These are phyloP conservation scores for Fragaria iinumae DNA, from an alignment of 306 rosid species.

Conservation along the genomic window DNA sequence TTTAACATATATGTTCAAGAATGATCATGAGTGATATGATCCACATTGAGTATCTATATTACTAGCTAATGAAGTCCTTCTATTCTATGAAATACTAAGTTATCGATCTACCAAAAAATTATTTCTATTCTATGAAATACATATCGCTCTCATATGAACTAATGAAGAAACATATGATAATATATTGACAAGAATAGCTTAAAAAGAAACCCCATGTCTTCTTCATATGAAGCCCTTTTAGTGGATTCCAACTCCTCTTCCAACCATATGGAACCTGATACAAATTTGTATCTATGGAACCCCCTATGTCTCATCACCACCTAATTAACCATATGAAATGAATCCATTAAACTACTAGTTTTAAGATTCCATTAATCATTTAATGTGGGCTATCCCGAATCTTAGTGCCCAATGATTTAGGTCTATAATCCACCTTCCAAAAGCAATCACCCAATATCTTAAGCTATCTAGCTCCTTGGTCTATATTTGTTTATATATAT, in stretches of 20 bases:
- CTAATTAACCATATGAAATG: conserved; percentile 38
- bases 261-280: conserved; percentile 34
- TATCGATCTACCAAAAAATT: too few species aligned
- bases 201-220: conserved; percentile 32
- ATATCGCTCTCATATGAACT: too few species aligned
- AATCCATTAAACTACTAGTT: conserved; percentile 30
- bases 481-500: not conserved
- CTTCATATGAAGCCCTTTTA: conserved; percentile 59
- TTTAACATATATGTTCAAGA: too few species aligned
- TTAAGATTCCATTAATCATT: conserved; percentile 41
- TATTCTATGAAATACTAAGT: too few species aligned
- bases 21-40: too few species aligned
- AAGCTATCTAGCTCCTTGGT: not conserved
- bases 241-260: conserved; percentile 99
- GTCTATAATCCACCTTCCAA: conserved; percentile 25
- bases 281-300: conserved; percentile 14
- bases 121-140: too few species aligned
- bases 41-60: too few species aligned
- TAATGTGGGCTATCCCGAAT: conserved; percentile 59
- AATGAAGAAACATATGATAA: too few species aligned
- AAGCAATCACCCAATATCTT: conserved; percentile 26
- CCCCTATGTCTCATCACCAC: conserved; percentile 63
- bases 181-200: not conserved
- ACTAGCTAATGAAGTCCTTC: too few species aligned
- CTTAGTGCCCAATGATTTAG: conserved; percentile 57